Conservation (phyloP, 2,329 filamentous ascomycete species). For the Catunica adiposa region DNA sequence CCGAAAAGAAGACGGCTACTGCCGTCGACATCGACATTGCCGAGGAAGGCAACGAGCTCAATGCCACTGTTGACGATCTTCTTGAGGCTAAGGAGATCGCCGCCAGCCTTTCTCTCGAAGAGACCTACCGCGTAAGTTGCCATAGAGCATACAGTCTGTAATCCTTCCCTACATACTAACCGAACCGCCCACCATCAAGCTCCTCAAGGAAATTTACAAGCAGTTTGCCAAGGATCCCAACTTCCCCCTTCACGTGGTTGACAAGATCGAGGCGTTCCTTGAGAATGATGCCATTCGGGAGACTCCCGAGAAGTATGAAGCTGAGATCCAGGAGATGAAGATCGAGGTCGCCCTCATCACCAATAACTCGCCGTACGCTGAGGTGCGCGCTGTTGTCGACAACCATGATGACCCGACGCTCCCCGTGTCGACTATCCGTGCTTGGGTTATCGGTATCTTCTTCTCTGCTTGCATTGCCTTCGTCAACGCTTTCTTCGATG, state of each 20-base stretch:
- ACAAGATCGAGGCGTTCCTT: constrained; percentile 23
- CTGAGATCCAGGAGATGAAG: constrained; percentile 34
- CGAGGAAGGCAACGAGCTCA: constrained; percentile 17
- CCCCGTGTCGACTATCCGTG: constrained; percentile 35
- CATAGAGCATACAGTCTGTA: background rate
- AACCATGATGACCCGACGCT: constrained; percentile 34
- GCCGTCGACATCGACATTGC: background rate
- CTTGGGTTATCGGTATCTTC: constrained; percentile 32
- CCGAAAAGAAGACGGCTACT: background rate
- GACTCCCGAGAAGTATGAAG: constrained; percentile 26
- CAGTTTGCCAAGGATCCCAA: constrained; percentile 25
- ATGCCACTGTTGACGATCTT: constrained; percentile 28
- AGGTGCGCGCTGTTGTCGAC: constrained; percentile 37
- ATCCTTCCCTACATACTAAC: background rate
- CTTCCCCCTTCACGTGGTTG: constrained; percentile 22
- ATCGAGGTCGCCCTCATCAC: constrained; percentile 34
- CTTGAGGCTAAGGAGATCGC: constrained; percentile 27
- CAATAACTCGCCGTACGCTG: constrained; percentile 38
- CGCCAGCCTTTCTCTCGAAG: constrained; percentile 21
- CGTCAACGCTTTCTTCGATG: constrained; percentile 38
- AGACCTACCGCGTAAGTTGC: constrained; percentile 20
- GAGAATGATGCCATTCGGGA: constrained; percentile 20
- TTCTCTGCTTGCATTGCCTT: constrained; percentile 31
- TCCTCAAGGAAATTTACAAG: constrained; percentile 22
- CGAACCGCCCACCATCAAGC: constrained; percentile 16